Conservation (phyloP, 2,329 filamentous ascomycete species). For the Pseudogymnoascus sp. region DNA sequence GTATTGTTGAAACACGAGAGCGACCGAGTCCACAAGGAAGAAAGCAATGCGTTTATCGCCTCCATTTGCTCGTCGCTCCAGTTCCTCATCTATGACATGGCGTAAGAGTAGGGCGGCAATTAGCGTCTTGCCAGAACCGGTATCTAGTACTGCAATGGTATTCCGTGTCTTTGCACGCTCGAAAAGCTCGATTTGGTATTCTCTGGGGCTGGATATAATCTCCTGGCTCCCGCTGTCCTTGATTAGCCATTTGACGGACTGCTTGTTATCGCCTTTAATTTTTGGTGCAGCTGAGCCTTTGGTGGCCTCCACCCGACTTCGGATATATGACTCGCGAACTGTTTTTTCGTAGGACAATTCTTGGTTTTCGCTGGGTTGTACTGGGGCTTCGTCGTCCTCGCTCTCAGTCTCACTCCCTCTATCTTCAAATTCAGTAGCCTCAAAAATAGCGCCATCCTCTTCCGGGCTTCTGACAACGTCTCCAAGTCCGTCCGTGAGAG, state of each 20-base stretch:
- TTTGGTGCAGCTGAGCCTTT: constrained; percentile 19
- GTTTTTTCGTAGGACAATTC: constrained; percentile 34
- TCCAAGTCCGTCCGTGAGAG: neutral
- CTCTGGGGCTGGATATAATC: constrained; percentile 70
- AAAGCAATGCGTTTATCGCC: constrained; percentile 61
- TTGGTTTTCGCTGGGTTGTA: neutral
- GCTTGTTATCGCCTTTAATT: constrained; percentile 20
- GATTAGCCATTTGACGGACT: constrained; percentile 26
- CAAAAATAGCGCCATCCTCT: neutral
- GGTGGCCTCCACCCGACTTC: constrained; percentile 22
- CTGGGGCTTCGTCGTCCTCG: constrained; percentile 13
- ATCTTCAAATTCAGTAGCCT: neutral
- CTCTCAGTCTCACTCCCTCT: constrained; percentile 10
- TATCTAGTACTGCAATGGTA: constrained; percentile 86
- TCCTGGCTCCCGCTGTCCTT: constrained; percentile 29
- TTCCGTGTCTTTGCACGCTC: constrained; percentile 79
- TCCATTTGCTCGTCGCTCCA: constrained; percentile 58
- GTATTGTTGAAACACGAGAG: constrained; percentile 83
- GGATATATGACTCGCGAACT: constrained; percentile 40
- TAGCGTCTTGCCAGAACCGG: constrained; percentile 94
- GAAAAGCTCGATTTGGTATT: constrained; percentile 89
- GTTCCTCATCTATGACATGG: constrained; percentile 67
- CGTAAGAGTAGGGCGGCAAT: constrained; percentile 82
- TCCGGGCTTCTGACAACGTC: neutral
- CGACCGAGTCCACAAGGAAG: constrained; percentile 83